Evolutionary conservation across 2,329 filamentous ascomycete genomes (phyloP), one percentile per base, ranked within the genome.

Genomic region (Colletotrichum musae): DNA sequence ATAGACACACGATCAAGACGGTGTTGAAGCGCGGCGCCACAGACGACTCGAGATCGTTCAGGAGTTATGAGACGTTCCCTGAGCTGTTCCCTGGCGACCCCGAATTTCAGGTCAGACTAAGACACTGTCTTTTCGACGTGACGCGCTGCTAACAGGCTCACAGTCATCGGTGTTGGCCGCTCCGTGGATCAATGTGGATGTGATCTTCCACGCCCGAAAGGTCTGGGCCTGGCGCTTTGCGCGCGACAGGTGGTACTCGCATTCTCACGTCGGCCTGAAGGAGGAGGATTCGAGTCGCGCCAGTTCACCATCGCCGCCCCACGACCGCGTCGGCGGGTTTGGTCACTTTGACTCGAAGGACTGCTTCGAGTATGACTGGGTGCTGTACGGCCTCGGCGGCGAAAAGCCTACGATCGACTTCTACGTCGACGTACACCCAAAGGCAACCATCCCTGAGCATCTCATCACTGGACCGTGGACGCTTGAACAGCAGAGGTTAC

Each of bases 151-250:
- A 61, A 74, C 45, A 9, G 9, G 9, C 26, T 18, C 36, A 12
- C 61, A 87, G 85, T 82, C 81, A 24, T 78, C 77, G 4, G 71
- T 88, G 15, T 75, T 88, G 32, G 77, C 77, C 21, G 80, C 80
- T 41, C 79, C 80, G 0, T 87, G 85, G 85, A 75, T 80, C 6
- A 79, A 77, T n/a, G 76, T 84, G n/a, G 74, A 81, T 41, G 75
- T 86, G 32, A 80, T 88, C 10, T 78, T 86, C 3, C 78, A 83
- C 52, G 85, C 85, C 12, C 82, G 85, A 74, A 80, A 87, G 58
- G 76, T 79, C 3, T 88, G 85, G 84, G 80, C 81, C 52, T 79
- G 82, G 26, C 79, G 74, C 52, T 75, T 82, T 64, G 81, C 79
- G 7, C 76, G 73, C 5, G 73, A 74, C 45, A 76, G 78, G 13